Evolutionary conservation across 2,329 filamentous ascomycete genomes (phyloP).

Genomic region (Hyphodiscus sp.): DNA sequence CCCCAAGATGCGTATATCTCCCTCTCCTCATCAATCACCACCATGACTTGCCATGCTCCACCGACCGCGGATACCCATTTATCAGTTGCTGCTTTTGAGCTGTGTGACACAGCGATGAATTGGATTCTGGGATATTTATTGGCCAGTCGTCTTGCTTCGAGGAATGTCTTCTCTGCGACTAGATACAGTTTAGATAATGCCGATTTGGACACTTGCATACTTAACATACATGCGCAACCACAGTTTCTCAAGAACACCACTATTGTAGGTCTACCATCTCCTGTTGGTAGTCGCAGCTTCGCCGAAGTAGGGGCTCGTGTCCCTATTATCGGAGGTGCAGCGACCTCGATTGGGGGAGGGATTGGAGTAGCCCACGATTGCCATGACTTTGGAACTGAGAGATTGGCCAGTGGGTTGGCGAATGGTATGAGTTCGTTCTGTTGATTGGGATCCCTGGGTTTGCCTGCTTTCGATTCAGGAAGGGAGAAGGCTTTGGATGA

Average conservation of each 20-base stretch:
- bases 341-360: constrained; percentile 23
- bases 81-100: constrained; percentile 50
- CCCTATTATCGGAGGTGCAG: constrained; percentile 18
- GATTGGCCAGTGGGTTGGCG: constrained; percentile 25
- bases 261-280: constrained; percentile 48
- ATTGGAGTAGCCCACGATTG: constrained; percentile 26
- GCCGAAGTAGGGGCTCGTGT: constrained; percentile 18
- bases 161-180: constrained; percentile 66
- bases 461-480: constrained; percentile 3
- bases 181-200: not conserved
- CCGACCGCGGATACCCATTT: constrained; percentile 26
- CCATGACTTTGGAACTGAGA: constrained; percentile 24
- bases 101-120: constrained; percentile 60
- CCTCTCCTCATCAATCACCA: constrained; percentile 56
- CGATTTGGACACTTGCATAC: not conserved
- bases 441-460: constrained; percentile 13
- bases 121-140: constrained; percentile 43
- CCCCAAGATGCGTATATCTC: constrained; percentile 62
- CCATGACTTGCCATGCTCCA: constrained; percentile 40
- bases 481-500: constrained; percentile 20
- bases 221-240: constrained; percentile 63
- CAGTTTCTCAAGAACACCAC: constrained; percentile 66
- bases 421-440: constrained; percentile 10
- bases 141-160: constrained; percentile 46
- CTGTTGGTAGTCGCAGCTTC: constrained; percentile 36